Percentiles rank a stretch among this genome's conserved stretches.
phyloP scores from a whole-genome alignment of 1,284 basidiomycete species.

The Ceratobasidium sp. region DNA sequence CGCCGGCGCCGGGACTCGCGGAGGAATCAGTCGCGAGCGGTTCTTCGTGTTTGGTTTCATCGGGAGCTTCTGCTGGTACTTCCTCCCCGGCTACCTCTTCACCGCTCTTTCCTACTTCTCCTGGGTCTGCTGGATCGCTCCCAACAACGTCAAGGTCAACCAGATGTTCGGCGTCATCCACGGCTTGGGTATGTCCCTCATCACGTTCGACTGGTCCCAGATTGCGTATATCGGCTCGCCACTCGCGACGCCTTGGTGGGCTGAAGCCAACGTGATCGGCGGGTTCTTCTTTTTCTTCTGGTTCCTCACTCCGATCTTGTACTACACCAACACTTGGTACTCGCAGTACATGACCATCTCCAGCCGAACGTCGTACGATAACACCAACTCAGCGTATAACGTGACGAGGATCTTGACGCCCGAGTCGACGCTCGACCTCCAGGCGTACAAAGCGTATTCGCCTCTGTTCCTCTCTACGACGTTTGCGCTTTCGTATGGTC shows the following conservation, averaged over 20 bases:
- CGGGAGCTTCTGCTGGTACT: conserved; percentile 75
- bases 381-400: conserved; percentile 76
- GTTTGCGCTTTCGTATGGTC: conserved; percentile 76
- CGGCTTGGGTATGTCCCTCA: conserved; percentile 59
- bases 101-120: conserved; percentile 76
- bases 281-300: conserved; percentile 86
- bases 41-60: conserved; percentile 80
- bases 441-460: conserved; percentile 82
- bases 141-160: conserved; percentile 67
- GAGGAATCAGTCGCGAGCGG: conserved; percentile 77
- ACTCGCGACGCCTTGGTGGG: conserved; percentile 70
- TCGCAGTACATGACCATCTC: conserved; percentile 68
- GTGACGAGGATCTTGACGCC: conserved; percentile 72
- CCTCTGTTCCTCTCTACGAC: conserved; percentile 83
- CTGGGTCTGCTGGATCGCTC: conserved; percentile 84
- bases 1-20: conserved; percentile 71
- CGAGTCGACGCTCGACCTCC: conserved; percentile 70
- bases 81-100: conserved; percentile 80
- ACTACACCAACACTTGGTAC: conserved; percentile 66
- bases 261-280: conserved; percentile 79
- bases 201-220: conserved; percentile 72
- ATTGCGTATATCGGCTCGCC: conserved; percentile 67
- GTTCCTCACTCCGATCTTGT: conserved; percentile 77
- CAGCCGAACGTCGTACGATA: conserved; percentile 69
- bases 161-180: conserved; percentile 83